Base-by-base conservation (phyloP, 148 eudicot genomes). In the Limonium bicolor region DNA sequence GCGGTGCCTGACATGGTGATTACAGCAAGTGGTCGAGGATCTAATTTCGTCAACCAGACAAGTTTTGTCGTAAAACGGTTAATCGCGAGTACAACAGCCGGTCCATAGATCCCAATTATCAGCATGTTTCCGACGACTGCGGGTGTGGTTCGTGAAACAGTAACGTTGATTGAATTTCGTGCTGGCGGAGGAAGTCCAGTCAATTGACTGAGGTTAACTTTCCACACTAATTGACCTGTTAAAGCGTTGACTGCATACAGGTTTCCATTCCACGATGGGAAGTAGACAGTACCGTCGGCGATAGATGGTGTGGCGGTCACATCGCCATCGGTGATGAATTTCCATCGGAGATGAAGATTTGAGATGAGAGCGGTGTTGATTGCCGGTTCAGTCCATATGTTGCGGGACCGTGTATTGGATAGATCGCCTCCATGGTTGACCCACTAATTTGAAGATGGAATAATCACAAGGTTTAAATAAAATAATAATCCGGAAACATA, bases 241-340 rank as follows among this genome's bases (percentile, higher is more conserved):
- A 48, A 7, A 10, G 78, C 80, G 31, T 48, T 53, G 7, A 80
- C 73, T 0, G 90, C 90, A 39, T 73, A 76, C 8, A 80, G 13
- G 48, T 66, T 54, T 3, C 88, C 82, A 33, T 80, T 66, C 83
- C 88, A 80, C 5, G 76, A 57, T 0, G 88, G 88, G 33, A 80
- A 72, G 46, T 76, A 76, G 12, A 80, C 65, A 0, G 55, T 44
- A 17, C 72, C 77, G 24, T 72, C 50, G 19, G 73, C 61, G 25
- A 77, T 53, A 18, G 84, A 77, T 26, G 75, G 92, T 5, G 80
- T 80, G 26, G 92, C 84, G 1, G 84, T 55, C 48, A 70, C 58
- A 51, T 80, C 84, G 3, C 61, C 60, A 41, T 80, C 92, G 1
- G 72, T 69, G 7, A 27, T 15, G 58, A 76, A 80, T 29, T 61